Evolutionary conservation across 192 early-diverging fungal species (phyloP), one percentile per base, ranked within the genome.

Genomic region (Lunasporangiospora selenospora): DNA sequence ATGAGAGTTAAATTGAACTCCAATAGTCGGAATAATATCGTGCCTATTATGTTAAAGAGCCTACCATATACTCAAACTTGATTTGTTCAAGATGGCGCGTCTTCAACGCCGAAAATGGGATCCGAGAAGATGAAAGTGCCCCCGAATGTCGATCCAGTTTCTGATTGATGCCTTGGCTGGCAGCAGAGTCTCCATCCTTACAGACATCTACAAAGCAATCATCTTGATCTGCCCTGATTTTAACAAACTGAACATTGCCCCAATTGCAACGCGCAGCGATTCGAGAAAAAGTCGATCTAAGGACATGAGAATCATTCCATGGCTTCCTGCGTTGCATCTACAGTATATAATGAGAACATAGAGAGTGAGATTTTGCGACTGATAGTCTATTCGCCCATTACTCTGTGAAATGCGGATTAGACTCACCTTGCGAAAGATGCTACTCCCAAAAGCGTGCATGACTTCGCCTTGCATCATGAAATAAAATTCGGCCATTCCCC

Each of bases 381-480:
- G 12, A 46, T 18, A 43, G 41, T n/a, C 41, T 46, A n/a, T n/a
- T n/a, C n/a, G n/a, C n/a, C n/a, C n/a, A n/a, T n/a, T n/a, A n/a
- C n/a, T n/a, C n/a, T n/a, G n/a, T n/a, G n/a, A n/a, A n/a, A n/a
- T n/a, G n/a, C n/a, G n/a, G n/a, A n/a, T n/a, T n/a, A n/a, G n/a
- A n/a, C 53, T 2, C 58, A 73, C 69, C 69, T 73, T 73, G 31
- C 12, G 23, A 16, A 58, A 62, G 7, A 73, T 50, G n/a, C 6
- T 50, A 6, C 48, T 46, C 26, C 53, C 41, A 36, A 62, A 73
- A 8, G 34, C 37, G 23, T 73, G 60, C 69, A 73, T 73, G 2
- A 45, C 53, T 12, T 53, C 55, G 5, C 69, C 69, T 42, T 73
- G 60, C 59, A 73, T 51, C 69, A 73, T 73, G 9, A 73, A 73